phyloP scores from a whole-genome alignment of 495 filamentous ascomycete species.

The Niebla homalea region DNA sequence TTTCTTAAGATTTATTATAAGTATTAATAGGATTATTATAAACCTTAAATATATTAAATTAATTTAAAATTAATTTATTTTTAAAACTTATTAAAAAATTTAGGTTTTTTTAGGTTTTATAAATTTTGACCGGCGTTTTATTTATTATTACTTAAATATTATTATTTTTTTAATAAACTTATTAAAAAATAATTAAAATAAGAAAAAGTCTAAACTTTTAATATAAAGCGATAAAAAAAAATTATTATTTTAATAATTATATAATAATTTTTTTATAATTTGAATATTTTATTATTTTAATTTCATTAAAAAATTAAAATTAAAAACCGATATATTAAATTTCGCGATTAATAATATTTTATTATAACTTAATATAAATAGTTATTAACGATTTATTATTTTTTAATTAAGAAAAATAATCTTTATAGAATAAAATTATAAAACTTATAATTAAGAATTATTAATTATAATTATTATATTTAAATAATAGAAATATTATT shows the following conservation, averaged over 20 bases:
- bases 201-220: not conserved
- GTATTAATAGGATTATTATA: conserved; percentile 12
- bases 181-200: conserved; percentile 8
- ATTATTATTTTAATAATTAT: not conserved
- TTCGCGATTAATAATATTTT: not conserved
- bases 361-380: not conserved
- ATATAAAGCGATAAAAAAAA: not conserved
- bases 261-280: not conserved
- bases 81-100: conserved; percentile 11
- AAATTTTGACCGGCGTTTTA: conserved; percentile 24
- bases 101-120: conserved; percentile 21
- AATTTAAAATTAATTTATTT: conserved; percentile 15
- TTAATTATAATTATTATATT: no score
- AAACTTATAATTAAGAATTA: not conserved
- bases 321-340: not conserved
- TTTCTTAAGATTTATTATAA: conserved; percentile 19
- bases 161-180: conserved; percentile 7
- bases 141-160: conserved; percentile 17
- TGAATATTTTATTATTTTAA: not conserved
- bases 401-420: not conserved
- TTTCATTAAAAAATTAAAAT: not conserved
- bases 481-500: not conserved
- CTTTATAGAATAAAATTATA: not conserved
- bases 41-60: conserved; percentile 14
- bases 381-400: not conserved